Percentiles rank a stretch among this genome's conserved stretches.
These are phyloP conservation scores for Glutinoglossum americanum DNA, from an alignment of 495 filamentous ascomycete species.

Conservation along the genomic window DNA sequence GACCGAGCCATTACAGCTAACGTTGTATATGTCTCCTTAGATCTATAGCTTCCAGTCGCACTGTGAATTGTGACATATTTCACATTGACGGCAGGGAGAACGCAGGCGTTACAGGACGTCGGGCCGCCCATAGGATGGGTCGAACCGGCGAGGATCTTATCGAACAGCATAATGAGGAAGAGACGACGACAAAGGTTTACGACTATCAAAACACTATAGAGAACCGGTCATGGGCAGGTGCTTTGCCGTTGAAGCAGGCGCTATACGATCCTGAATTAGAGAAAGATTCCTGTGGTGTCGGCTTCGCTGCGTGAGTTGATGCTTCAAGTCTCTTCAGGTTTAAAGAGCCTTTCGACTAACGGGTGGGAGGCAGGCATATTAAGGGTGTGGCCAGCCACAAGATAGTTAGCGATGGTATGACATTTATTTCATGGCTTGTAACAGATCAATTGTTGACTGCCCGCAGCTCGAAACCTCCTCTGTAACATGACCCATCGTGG, in stretches of 20 bases:
- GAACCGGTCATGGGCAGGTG: constrained; percentile 84
- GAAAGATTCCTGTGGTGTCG: constrained; percentile 99
- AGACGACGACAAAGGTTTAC: constrained; percentile 42
- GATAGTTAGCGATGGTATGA: constrained; percentile 94
- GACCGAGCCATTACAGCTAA: not conserved
- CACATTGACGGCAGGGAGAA: not conserved
- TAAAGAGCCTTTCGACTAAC: not conserved
- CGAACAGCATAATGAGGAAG: constrained; percentile 37
- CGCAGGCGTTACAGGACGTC: not conserved
- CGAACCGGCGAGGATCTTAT: constrained; percentile 42
- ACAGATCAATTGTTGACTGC: constrained; percentile 2
- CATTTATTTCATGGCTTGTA: constrained; percentile 2
- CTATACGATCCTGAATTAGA: constrained; percentile 91
- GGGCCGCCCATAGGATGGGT: constrained; percentile 35
- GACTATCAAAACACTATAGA: constrained; percentile 66
- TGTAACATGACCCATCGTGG: constrained; percentile 99
- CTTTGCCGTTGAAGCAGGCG: constrained; percentile 91
- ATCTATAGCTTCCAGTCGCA: not conserved
- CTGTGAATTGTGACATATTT: not conserved
- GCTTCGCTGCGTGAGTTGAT: constrained; percentile 78
- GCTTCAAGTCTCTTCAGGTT: not conserved
- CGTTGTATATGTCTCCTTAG: not conserved
- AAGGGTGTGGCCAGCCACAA: constrained; percentile 97
- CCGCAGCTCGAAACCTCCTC: constrained; percentile 64
- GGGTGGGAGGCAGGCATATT: constrained; percentile 45